Conservation (phyloP, 306 rosid species). For the Cucurbita ficifolia region DNA sequence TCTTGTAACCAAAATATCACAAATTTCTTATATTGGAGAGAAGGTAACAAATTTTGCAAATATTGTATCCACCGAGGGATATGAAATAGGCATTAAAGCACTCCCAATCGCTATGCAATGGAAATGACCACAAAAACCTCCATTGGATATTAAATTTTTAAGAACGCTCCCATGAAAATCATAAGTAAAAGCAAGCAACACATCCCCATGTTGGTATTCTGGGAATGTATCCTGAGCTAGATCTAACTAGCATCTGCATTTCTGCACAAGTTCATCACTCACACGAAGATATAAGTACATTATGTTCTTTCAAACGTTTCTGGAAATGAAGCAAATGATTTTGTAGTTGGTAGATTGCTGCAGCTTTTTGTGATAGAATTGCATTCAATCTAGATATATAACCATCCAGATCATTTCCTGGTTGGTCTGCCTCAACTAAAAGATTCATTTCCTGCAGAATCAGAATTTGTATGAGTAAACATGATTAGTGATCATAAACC, state of each 20-base stretch:
- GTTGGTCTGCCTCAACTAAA: slow-evolving; percentile 93
- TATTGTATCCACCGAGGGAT: neutral
- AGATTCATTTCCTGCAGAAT: slow-evolving; percentile 87
- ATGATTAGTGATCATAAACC: neutral
- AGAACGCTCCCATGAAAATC: neutral
- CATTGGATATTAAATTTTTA: neutral
- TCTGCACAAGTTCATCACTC: slow-evolving; percentile 23
- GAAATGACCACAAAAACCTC: slow-evolving; percentile 1
- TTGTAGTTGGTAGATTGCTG: slow-evolving; percentile 84
- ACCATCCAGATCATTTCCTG: slow-evolving; percentile 82
- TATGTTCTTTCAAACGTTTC: slow-evolving; percentile 88
- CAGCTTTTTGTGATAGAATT: slow-evolving; percentile 95
- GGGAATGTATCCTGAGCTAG: neutral
- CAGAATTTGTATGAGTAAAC: neutral
- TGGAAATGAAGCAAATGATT: slow-evolving; percentile 79
- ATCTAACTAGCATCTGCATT: slow-evolving; percentile 10
- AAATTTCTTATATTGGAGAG: slow-evolving; percentile 2
- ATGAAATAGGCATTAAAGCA: neutral
- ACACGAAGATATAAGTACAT: slow-evolving; percentile 61
- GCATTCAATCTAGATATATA: slow-evolving; percentile 63
- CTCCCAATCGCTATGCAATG: neutral
- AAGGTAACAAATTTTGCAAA: slow-evolving; percentile 1
- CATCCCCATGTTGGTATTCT: neutral
- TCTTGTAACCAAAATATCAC: neutral
- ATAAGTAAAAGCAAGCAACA: neutral